Base-by-base conservation (phyloP, 257 asterid species). In the Petrea volubilis region DNA sequence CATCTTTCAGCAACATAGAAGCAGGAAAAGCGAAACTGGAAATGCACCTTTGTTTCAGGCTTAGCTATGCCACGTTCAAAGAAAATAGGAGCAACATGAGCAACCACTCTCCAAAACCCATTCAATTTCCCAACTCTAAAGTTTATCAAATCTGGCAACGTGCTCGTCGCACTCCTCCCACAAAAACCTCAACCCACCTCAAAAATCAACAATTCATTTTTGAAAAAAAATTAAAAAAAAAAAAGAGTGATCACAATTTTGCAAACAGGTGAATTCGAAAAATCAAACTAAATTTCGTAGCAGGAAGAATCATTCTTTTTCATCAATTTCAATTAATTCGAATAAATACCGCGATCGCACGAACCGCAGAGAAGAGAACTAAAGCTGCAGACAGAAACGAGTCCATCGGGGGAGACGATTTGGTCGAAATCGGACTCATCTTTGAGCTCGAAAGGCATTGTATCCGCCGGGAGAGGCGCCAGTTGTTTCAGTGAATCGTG, bases 291-390 rank as follows among this genome's bases (percentile, higher is more conserved):
- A n/a, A n/a, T n/a, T n/a, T n/a, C n/a, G n/a, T n/a, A n/a, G n/a
- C n/a, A n/a, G n/a, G n/a, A n/a, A n/a, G n/a, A n/a, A n/a, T n/a
- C n/a, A n/a, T n/a, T n/a, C n/a, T n/a, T n/a, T n/a, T n/a, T n/a
- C n/a, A n/a, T n/a, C n/a, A n/a, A n/a, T 27, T 25, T 1, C 0
- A n/a, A 46, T 6, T 1, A 55, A 27, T 10, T 49, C 10, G 28
- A 65, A 50, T 23, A 55, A 64, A 10, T 7, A 51, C 7, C 14
- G 15, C 4, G 64, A 74, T 8, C 14, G 64, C 40, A 86, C 90
- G 12, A 36, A 92, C 98, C 97, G 17, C 97, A 91, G 73, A 94
- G 96, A 47, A 94, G 96, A 64, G 98, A 94, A 51, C 98, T 97
- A 73, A 94, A 91, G 76, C 98, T 97, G 51, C 97, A 91, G 25